Conservation (phyloP, 768 basidiomycete genomes). For the Trametes coccinea region DNA sequence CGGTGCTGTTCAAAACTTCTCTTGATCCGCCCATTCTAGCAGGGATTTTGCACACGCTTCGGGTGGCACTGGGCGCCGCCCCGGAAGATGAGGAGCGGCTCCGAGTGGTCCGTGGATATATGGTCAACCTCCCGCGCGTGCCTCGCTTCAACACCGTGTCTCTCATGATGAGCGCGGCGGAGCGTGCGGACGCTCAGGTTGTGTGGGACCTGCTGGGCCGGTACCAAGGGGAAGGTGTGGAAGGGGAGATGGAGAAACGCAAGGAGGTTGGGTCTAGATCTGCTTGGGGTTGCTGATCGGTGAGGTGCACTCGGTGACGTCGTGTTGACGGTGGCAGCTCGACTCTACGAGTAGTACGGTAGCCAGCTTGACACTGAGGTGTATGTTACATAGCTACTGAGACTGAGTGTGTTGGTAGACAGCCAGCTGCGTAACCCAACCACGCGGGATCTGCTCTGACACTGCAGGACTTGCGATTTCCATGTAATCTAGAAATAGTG, state of each 20-base stretch:
- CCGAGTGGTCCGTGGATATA: slow-evolving; percentile 43
- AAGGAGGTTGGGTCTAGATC: slow-evolving; percentile 12
- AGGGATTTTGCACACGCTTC: slow-evolving; percentile 57
- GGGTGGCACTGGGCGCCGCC: slow-evolving; percentile 28
- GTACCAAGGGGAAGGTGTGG: slow-evolving; percentile 11
- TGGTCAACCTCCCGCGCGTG: slow-evolving; percentile 53
- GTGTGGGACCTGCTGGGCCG: slow-evolving; percentile 45
- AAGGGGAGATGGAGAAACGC: slow-evolving; percentile 18
- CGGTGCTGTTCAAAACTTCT: slow-evolving; percentile 65
- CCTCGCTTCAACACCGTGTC: slow-evolving; percentile 64
- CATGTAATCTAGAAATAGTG: no score
- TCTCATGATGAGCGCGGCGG: slow-evolving; percentile 58
- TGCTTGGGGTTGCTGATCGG: neutral
- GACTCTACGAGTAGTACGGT: no score
- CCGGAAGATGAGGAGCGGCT: slow-evolving; percentile 22
- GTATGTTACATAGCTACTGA: no score
- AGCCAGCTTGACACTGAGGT: no score
- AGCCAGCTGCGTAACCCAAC: no score
- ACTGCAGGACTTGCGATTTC: no score
- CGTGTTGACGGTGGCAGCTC: no score
- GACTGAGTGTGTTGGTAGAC: no score
- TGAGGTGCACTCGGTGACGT: no score
- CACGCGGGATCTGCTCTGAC: no score
- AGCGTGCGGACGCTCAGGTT: slow-evolving; percentile 49
- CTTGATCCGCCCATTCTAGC: slow-evolving; percentile 66